Percentiles rank a stretch among this genome's conserved stretches.
phyloP scores from a whole-genome alignment of 202 grass and related monocot genomes.

The Zoysia matrella region DNA sequence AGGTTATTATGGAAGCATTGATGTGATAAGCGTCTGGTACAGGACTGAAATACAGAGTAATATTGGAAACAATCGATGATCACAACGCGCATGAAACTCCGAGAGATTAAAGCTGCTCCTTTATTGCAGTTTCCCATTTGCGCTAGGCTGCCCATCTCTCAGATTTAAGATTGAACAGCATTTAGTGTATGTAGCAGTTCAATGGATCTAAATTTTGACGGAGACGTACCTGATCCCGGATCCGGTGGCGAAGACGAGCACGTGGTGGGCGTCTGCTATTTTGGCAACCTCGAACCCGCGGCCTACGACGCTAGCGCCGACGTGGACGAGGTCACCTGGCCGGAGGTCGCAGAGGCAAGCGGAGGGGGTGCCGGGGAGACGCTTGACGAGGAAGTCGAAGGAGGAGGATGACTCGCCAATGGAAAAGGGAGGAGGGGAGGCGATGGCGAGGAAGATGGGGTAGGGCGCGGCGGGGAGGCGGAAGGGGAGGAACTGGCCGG shows the following conservation, averaged over 20 bases:
- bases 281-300: constrained; percentile 62
- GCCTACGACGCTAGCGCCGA: constrained; percentile 63
- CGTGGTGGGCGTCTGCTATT: constrained; percentile 45
- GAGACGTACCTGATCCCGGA: constrained; percentile 72
- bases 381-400: constrained; percentile 80
- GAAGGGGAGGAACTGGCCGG: constrained; percentile 87
- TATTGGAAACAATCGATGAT: background rate
- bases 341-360: constrained; percentile 63
- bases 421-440: constrained; percentile 49
- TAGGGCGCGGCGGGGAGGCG: constrained; percentile 46
- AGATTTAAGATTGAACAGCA: no score
- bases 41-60: background rate
- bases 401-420: background rate
- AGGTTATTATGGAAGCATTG: background rate
- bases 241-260: constrained; percentile 84
- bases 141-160: no score
- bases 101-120: background rate
- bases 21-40: background rate
- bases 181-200: no score
- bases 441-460: constrained; percentile 77
- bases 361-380: constrained; percentile 54
- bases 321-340: constrained; percentile 57
- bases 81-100: background rate
- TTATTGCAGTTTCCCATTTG: background rate
- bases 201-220: background rate